A percentile compares a stretch with the other conserved stretches of the same genome.
These are phyloP conservation scores for Cicer bijugum DNA, from an alignment of 306 rosid species.

Conservation along the genomic window DNA sequence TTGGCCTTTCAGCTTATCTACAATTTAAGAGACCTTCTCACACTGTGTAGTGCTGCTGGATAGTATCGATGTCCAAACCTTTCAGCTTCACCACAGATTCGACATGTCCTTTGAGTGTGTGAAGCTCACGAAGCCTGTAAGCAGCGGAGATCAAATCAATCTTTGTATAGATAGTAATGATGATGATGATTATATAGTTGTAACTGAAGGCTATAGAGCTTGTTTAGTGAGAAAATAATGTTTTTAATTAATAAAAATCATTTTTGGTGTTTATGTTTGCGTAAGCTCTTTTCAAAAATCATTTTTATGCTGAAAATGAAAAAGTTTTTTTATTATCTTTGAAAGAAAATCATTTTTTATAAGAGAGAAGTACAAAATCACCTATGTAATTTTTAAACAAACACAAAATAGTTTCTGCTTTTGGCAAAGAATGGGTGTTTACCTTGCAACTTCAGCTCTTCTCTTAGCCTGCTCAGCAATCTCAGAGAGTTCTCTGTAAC, in stretches of 20 bases:
- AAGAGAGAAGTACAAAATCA: too few relatives aligned
- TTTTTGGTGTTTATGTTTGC: too few relatives aligned
- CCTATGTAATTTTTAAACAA: too few relatives aligned
- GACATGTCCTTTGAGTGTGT: constrained; percentile 95
- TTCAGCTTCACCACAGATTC: constrained; percentile 98
- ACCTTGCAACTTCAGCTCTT: constrained; percentile 99
- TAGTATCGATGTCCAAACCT: constrained; percentile 89
- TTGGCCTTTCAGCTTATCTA: constrained; percentile 43
- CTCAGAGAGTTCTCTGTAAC: constrained; percentile 92
- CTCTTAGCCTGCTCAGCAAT: constrained; percentile 98
- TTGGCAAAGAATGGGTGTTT: constrained; percentile 2
- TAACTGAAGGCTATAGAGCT: neutral
- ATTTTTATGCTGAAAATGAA: too few relatives aligned
- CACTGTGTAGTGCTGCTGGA: constrained; percentile 97
- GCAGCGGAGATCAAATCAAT: neutral
- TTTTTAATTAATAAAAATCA: too few relatives aligned
- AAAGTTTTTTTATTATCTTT: too few relatives aligned
- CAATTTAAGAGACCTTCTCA: constrained; percentile 47
- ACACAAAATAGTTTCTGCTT: too few relatives aligned
- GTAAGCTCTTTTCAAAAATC: too few relatives aligned
- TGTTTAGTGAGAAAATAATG: too few relatives aligned
- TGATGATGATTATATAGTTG: neutral
- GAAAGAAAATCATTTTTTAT: too few relatives aligned
- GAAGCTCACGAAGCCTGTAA: constrained; percentile 88
- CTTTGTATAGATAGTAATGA: neutral